phyloP scores from a whole-genome alignment of 2,329 filamentous ascomycete species.

The Alternaria brassicae region DNA sequence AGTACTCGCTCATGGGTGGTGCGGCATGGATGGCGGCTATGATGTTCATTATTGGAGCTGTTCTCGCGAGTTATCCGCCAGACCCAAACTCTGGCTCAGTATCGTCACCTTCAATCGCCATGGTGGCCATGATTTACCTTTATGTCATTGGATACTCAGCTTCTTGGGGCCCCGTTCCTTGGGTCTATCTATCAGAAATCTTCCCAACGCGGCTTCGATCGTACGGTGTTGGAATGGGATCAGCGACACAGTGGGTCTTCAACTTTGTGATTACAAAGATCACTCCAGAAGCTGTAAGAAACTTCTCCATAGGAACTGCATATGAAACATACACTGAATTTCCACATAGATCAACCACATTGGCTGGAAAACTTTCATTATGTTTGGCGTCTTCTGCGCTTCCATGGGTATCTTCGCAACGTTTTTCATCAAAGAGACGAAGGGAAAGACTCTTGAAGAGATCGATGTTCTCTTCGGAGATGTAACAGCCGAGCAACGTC shows the following conservation, averaged over 20 bases:
- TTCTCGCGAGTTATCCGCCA: slow-evolving; percentile 58
- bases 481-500: slow-evolving; percentile 10
- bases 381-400: slow-evolving; percentile 58
- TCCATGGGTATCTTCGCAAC: slow-evolving; percentile 55
- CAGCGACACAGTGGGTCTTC: slow-evolving; percentile 75
- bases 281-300: slow-evolving; percentile 68
- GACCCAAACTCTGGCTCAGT: slow-evolving; percentile 37
- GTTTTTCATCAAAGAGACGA: slow-evolving; percentile 55
- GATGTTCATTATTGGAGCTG: slow-evolving; percentile 70
- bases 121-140: slow-evolving; percentile 76
- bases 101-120: slow-evolving; percentile 62
- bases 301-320: not conserved
- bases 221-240: slow-evolving; percentile 74
- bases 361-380: slow-evolving; percentile 55
- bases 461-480: slow-evolving; percentile 57
- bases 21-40: slow-evolving; percentile 67
- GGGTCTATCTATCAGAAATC: slow-evolving; percentile 78
- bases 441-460: slow-evolving; percentile 54
- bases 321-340: not conserved
- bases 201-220: slow-evolving; percentile 71
- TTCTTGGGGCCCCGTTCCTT: slow-evolving; percentile 75
- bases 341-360: slow-evolving; percentile 42
- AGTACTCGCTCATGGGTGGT: slow-evolving; percentile 70
- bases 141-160: slow-evolving; percentile 77
- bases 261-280: slow-evolving; percentile 71